Conservation (phyloP, 345 rosid species). For the Rhizophora mangle region DNA sequence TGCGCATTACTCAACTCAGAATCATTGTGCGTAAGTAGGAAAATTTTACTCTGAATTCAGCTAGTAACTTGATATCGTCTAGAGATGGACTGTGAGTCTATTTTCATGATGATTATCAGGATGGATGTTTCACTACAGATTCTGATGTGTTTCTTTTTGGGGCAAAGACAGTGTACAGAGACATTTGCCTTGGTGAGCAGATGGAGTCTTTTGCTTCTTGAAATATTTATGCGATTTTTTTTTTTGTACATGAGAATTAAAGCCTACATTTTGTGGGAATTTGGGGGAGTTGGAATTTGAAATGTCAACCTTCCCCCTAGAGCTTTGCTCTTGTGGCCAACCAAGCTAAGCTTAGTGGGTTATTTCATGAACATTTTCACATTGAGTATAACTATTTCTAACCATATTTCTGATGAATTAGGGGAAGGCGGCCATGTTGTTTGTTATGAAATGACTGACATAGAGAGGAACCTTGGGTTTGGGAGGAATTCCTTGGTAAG, state of each 20-base stretch:
- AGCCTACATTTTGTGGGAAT: no score
- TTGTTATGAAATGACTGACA: conserved; percentile 91
- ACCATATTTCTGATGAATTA: conserved; percentile 35
- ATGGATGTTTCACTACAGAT: conserved; percentile 90
- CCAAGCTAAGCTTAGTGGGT: neutral
- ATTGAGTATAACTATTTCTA: conserved; percentile 12
- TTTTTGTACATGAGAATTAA: no score
- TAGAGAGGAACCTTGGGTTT: conserved; percentile 73
- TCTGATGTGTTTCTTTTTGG: conserved; percentile 95
- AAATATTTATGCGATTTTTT: neutral
- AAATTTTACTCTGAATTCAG: conserved; percentile 2
- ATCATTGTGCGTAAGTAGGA: conserved; percentile 72
- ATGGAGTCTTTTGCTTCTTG: conserved; percentile 5
- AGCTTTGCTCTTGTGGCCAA: no score
- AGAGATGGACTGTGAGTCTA: conserved; percentile 1
- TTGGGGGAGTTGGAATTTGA: no score
- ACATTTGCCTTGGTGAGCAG: conserved; percentile 73
- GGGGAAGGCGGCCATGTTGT: conserved; percentile 84
- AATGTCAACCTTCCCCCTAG: no score
- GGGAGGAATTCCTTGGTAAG: conserved; percentile 90
- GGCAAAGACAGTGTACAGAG: conserved; percentile 86
- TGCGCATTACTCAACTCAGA: conserved; percentile 80
- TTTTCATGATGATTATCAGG: conserved; percentile 45
- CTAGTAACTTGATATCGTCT: conserved; percentile 7
- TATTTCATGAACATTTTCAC: conserved; percentile 4